Evolutionary conservation across 140 eudicot species (phyloP).

Genomic region (Oenanthe javanica): DNA sequence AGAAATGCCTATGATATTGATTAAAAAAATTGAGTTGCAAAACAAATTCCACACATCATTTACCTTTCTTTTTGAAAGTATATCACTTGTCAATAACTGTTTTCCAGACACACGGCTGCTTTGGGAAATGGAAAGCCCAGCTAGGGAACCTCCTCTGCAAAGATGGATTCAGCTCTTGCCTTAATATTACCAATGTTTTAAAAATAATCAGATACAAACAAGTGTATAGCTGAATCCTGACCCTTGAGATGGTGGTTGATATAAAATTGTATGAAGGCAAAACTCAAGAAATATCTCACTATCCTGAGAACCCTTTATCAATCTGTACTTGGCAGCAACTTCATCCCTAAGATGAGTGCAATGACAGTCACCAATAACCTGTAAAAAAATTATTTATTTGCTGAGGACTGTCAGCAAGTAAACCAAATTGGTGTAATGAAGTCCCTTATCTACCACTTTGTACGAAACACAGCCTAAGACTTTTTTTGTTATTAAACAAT

Average conservation of each 20-base stretch:
- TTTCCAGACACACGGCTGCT: constrained; percentile 74
- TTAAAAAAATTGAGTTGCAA: not conserved
- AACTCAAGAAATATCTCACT: constrained; percentile 72
- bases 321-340: constrained; percentile 57
- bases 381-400: constrained; percentile 15
- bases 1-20: constrained; percentile 8
- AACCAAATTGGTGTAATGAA: not conserved
- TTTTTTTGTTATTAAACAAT: too few relatives aligned
- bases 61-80: constrained; percentile 61
- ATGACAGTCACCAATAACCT: constrained; percentile 93
- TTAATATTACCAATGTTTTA: constrained; percentile 3
- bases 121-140: constrained; percentile 84
- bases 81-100: constrained; percentile 40
- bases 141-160: constrained; percentile 67
- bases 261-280: constrained; percentile 76
- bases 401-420: not conserved
- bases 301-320: constrained; percentile 48
- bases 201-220: not conserved
- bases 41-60: not conserved
- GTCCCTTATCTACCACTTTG: not conserved
- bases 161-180: constrained; percentile 7
- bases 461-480: too few relatives aligned
- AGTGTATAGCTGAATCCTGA: constrained; percentile 22
- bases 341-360: constrained; percentile 50
- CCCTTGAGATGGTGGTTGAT: constrained; percentile 75